phyloP scores from a whole-genome alignment of 2,329 filamentous ascomycete species.

The Aphanocladium album region DNA sequence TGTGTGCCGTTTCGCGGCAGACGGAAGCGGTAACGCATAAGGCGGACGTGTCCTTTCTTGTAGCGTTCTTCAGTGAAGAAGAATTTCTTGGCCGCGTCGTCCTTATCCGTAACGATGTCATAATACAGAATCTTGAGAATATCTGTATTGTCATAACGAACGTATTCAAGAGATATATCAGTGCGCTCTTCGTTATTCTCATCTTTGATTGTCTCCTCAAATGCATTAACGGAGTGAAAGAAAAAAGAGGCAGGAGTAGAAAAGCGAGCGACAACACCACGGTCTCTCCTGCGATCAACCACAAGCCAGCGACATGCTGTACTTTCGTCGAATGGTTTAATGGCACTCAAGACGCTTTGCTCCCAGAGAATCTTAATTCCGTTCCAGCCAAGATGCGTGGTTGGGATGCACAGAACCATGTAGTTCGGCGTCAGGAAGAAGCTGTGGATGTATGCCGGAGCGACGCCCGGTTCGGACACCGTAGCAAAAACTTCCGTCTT shows the following conservation, averaged over 20 bases:
- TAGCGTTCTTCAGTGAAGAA: slow-evolving; percentile 36
- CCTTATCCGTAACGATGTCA: slow-evolving; percentile 55
- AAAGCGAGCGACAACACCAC: slow-evolving; percentile 65
- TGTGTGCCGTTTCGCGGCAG: slow-evolving; percentile 22
- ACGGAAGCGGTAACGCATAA: slow-evolving; percentile 41
- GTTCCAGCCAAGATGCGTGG: slow-evolving; percentile 51
- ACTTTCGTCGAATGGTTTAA: slow-evolving; percentile 56
- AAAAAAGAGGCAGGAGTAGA: slow-evolving; percentile 66
- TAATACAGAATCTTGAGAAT: slow-evolving; percentile 66
- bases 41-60: slow-evolving; percentile 30
- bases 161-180: slow-evolving; percentile 60
- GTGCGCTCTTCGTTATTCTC: slow-evolving; percentile 25
- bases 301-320: slow-evolving; percentile 66
- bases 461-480: slow-evolving; percentile 44
- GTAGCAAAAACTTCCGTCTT: slow-evolving; percentile 67
- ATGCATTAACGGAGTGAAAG: slow-evolving; percentile 77
- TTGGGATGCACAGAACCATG: slow-evolving; percentile 69
- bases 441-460: slow-evolving; percentile 75
- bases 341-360: slow-evolving; percentile 62
- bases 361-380: slow-evolving; percentile 60
- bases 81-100: slow-evolving; percentile 40
- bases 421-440: slow-evolving; percentile 68
- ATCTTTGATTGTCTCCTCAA: slow-evolving; percentile 50
- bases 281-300: slow-evolving; percentile 57
- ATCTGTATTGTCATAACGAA: slow-evolving; percentile 59